phyloP scores from a whole-genome alignment of 495 filamentous ascomycete species.

The Trichoderma asperelloides region DNA sequence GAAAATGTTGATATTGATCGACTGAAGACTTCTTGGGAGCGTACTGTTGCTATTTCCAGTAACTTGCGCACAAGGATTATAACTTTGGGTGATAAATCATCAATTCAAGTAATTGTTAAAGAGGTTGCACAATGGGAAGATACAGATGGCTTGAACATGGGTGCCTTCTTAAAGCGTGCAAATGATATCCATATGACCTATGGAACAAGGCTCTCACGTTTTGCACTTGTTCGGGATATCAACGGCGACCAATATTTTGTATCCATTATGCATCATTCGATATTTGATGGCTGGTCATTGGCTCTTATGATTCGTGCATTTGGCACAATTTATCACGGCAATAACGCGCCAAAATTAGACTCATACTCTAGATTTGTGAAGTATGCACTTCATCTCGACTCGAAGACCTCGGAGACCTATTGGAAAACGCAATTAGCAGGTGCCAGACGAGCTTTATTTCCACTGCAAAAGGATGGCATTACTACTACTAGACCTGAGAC shows the following conservation, averaged over 20 bases:
- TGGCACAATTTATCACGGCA: not conserved
- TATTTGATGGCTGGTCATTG: constrained; percentile 10
- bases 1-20: not conserved
- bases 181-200: not conserved
- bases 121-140: not conserved
- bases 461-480: constrained; percentile 18
- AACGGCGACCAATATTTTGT: not conserved
- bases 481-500: constrained; percentile 2
- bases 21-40: constrained; percentile 9
- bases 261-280: constrained; percentile 8
- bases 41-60: not conserved
- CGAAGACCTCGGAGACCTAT: constrained; percentile 3
- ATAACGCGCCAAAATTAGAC: not conserved
- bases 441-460: constrained; percentile 20
- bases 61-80: constrained; percentile 9
- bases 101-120: constrained; percentile 4
- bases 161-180: not conserved
- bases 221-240: constrained; percentile 5
- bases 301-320: not conserved
- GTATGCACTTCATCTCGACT: not conserved
- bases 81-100: not conserved
- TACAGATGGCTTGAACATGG: not conserved
- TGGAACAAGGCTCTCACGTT: not conserved
- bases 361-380: not conserved
- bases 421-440: constrained; percentile 16